Conservation (phyloP, 129 eudicot species). For the Pulicaria dysenterica region DNA sequence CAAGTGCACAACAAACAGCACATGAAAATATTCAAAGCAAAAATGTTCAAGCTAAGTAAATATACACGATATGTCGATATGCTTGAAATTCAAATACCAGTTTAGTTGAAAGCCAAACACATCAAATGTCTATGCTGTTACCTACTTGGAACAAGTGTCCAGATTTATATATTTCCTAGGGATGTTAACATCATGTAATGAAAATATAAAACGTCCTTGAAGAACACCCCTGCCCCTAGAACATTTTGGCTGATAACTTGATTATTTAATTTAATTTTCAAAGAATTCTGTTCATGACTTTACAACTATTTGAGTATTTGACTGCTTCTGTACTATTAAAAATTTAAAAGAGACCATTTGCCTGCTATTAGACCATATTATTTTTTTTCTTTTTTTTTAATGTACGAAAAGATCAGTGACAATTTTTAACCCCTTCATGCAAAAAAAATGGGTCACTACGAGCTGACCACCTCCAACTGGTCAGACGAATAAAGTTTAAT, state of each 20-base stretch:
- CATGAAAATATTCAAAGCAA: neutral
- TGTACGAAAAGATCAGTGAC: slow-evolving; percentile 8
- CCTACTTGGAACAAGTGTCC: no score
- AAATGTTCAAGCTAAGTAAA: neutral
- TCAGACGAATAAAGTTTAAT: neutral
- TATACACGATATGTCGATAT: neutral
- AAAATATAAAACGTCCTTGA: neutral
- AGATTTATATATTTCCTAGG: no score
- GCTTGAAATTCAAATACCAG: neutral
- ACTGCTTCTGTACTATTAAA: slow-evolving; percentile 7
- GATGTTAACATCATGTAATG: no score
- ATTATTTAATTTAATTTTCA: neutral
- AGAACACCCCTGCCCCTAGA: neutral
- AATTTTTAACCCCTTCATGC: neutral
- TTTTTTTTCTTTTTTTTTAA: no score
- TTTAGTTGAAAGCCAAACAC: neutral
- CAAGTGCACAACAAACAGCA: neutral
- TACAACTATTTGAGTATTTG: neutral
- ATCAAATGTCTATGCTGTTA: neutral
- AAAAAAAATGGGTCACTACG: neutral
- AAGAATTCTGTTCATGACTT: neutral
- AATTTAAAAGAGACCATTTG: neutral
- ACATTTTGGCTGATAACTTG: neutral
- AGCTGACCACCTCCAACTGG: neutral
- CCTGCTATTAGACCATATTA: no score